Percentiles rank a stretch among this genome's conserved stretches.
Conservation (phyloP, 2,329 filamentous ascomycete genomes). For the Ascochyta rabiei region DNA sequence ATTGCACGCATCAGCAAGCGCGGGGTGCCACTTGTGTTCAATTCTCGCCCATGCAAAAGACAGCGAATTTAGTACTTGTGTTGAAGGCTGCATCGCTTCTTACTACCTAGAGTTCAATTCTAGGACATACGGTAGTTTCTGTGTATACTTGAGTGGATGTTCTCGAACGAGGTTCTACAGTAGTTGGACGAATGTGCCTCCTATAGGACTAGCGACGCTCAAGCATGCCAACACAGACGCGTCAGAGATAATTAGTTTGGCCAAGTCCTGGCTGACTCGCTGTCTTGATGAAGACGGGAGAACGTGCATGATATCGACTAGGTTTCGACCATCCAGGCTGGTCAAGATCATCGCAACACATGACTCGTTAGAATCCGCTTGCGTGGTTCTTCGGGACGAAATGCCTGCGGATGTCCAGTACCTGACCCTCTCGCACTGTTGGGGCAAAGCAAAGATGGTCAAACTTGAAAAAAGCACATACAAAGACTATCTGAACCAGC, state of each 20-base stretch:
- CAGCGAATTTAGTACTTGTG: no score
- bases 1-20: neutral
- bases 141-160: no score
- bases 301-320: neutral
- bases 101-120: neutral
- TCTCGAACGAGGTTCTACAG: no score
- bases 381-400: neutral
- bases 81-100: neutral
- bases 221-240: neutral
- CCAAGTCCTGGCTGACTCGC: neutral
- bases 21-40: neutral
- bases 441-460: neutral
- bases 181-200: no score
- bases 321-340: neutral
- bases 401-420: neutral
- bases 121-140: no score
- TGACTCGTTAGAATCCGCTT: neutral
- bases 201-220: neutral
- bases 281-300: neutral
- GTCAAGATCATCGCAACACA: neutral
- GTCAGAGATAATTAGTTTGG: neutral
- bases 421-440: conserved; percentile 7
- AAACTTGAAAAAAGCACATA: neutral
- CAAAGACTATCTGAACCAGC: neutral
- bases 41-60: neutral